Evolutionary conservation across 2,329 filamentous ascomycete genomes (phyloP).

Genomic region (Myrmaecium sp.): DNA sequence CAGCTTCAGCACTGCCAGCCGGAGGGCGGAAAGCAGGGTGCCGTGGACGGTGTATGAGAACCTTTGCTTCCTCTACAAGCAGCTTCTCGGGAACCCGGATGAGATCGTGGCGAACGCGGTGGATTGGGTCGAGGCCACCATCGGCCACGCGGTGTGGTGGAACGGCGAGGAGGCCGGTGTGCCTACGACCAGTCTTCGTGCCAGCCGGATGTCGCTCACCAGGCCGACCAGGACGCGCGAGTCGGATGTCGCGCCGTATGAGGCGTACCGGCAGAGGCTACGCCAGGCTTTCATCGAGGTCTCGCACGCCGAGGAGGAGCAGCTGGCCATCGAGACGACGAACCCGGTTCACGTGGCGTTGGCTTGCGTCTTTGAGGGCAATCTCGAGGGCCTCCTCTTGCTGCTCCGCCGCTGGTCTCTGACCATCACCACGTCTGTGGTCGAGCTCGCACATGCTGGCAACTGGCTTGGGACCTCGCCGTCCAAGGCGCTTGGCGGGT

Average conservation of each 20-base stretch:
- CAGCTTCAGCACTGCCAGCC: conserved; percentile 48
- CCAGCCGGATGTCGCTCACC: conserved; percentile 26
- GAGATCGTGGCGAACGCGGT: conserved; percentile 63
- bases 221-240: conserved; percentile 24
- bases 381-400: conserved; percentile 57
- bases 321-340: conserved; percentile 58
- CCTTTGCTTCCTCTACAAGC: conserved; percentile 61
- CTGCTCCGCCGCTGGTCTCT: conserved; percentile 69
- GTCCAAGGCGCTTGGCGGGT: conserved; percentile 38
- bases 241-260: conserved; percentile 36
- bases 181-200: conserved; percentile 19
- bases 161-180: conserved; percentile 48
- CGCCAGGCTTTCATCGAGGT: conserved; percentile 49
- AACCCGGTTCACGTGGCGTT: conserved; percentile 66
- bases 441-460: conserved; percentile 68
- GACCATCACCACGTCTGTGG: conserved; percentile 57
- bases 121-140: conserved; percentile 81
- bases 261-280: conserved; percentile 59
- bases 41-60: conserved; percentile 86
- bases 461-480: conserved; percentile 55
- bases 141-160: conserved; percentile 83
- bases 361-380: conserved; percentile 68
- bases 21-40: conserved; percentile 67
- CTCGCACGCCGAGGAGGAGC: conserved; percentile 46
- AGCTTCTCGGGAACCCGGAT: conserved; percentile 58